Base-by-base conservation (phyloP, 2,329 filamentous ascomycete genomes). In the Diplodia mutila region DNA sequence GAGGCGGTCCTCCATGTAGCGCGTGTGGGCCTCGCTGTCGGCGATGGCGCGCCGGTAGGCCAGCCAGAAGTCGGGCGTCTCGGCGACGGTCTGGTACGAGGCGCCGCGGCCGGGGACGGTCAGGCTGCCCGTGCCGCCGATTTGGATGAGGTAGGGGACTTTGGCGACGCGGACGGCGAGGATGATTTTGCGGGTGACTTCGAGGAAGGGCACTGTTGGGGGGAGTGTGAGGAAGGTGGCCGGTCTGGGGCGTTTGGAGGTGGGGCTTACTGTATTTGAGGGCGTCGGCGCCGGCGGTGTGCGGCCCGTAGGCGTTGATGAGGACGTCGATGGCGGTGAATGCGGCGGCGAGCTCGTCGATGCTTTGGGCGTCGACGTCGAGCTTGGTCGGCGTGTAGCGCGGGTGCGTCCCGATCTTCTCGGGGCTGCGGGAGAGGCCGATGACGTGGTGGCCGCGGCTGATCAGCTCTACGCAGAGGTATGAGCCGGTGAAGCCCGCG, bases 1-100 rank as follows among this genome's bases (percentile, higher is more conserved):
- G 14, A 77, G 70, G 1, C 76, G 74, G 64, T 76, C 74, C 61
- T 78, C 76, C 76, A 78, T 77, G 61, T 77, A 77, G 2, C 70
- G 67, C 8, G 77, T 76, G 53, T 77, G 75, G 3, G 76, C 75
- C 42, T 75, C 74, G 0, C 76, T 77, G 9, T 73, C 74, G 52
- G 75, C 75, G 32, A 78, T 75, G 48, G 75, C 75, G 68, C 76
- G 72, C 8, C 75, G 73, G 69, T 77, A 77, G 9, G 76, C 74
- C 55, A 78, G 71, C 71, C 76, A 76, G 69, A 75, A 75, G 69
- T 75, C 75, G 1, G 75, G 74, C 52, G 76, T 72, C 68, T 77
- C 75, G 69, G 75, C 74, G 65, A 73, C 75, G 59, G 65, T 66
- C 9, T 32, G 32, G 27, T 46, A 53, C 2, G n/a, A 42, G 18